Evolutionary conservation across 2,329 filamentous ascomycete genomes (phyloP), one percentile per base, ranked within the genome.

Genomic region (Sporothrix curviconia): DNA sequence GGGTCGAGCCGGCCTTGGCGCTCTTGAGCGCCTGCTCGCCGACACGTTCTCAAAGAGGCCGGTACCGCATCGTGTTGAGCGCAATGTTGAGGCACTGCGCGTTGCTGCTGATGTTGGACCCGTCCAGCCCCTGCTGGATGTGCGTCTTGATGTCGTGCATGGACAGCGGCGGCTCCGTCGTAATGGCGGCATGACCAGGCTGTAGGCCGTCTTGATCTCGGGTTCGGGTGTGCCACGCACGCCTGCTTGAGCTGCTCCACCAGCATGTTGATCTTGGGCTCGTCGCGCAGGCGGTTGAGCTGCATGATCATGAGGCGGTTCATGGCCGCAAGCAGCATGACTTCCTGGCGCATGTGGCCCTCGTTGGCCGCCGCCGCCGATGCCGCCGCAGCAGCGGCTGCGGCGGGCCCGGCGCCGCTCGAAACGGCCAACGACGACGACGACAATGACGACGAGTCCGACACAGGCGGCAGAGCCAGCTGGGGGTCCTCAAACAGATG

Each of bases 41-140:
- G 4, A 95, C 83, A 92, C 86, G 59, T 87, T 87, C 46, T 86
- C 85, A 70, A 92, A 96, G 66, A 96, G 87, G n/a, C 53, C 85
- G 82, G 66, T 81, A 84, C 54, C 88, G 87, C 87, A 96, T 95
- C 62, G 94, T 85, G 64, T 85, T 91, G 59, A 96, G 81, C 6
- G 87, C 85, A 62, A 96, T 87, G 49, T 86, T 86, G n/a, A 91
- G 80, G 55, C 92, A 86, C 62, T 95, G 88, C 30, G 83, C 83
- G 68, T 96, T 96, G 56, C 78, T 78, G 8, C 87, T 84, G 7
- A 77, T 76, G 62, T 86, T 86, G 12, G 89, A 86, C 3, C 84
- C 82, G 39, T 80, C 79, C 42, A 96, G 79, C 2, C 90, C 87
- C 39, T 79, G 78, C 60, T 89, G 84, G 55, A 96, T 85, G 66